Conservation (phyloP, 2,329 filamentous ascomycete species). For the Colletotrichum salicis region DNA sequence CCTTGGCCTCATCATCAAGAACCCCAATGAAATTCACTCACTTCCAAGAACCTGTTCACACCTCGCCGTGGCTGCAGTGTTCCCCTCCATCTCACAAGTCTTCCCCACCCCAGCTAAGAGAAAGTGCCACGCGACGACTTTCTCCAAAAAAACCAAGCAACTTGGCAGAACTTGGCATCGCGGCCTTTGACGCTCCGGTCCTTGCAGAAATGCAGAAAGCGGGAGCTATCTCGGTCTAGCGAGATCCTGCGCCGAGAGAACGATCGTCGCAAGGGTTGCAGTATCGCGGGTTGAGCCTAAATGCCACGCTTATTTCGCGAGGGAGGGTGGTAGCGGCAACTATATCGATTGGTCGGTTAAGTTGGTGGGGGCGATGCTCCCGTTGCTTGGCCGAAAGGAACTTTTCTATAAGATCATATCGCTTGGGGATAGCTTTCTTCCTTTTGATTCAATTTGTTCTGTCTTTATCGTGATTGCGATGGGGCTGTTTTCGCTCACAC, state of each 20-base stretch:
- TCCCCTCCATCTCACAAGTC: neutral
- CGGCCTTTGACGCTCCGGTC: slow-evolving; percentile 19
- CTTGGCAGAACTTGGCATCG: slow-evolving; percentile 31
- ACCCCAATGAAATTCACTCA: neutral
- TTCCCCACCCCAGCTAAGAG: neutral
- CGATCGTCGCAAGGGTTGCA: slow-evolving; percentile 2
- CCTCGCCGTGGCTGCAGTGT: neutral
- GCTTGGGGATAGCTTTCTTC: too few species aligned
- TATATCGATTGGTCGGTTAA: neutral
- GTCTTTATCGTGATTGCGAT: neutral
- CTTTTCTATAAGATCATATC: too few species aligned
- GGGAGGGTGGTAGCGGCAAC: slow-evolving; percentile 12
- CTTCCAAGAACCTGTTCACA: neutral
- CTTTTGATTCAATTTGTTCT: neutral
- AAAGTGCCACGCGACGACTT: neutral
- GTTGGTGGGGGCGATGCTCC: neutral
- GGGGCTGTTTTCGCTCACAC: too few species aligned
- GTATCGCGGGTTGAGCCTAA: slow-evolving; percentile 11
- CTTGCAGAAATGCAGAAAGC: neutral
- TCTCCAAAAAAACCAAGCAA: slow-evolving; percentile 26
- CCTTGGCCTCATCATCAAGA: neutral
- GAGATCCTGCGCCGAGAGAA: neutral
- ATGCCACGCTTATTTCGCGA: slow-evolving; percentile 11
- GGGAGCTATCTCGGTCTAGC: slow-evolving; percentile 1
- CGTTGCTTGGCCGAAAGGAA: neutral